Base-by-base conservation (phyloP, 805 yeast genomes). In the Wickerhamiella parazyma region DNA sequence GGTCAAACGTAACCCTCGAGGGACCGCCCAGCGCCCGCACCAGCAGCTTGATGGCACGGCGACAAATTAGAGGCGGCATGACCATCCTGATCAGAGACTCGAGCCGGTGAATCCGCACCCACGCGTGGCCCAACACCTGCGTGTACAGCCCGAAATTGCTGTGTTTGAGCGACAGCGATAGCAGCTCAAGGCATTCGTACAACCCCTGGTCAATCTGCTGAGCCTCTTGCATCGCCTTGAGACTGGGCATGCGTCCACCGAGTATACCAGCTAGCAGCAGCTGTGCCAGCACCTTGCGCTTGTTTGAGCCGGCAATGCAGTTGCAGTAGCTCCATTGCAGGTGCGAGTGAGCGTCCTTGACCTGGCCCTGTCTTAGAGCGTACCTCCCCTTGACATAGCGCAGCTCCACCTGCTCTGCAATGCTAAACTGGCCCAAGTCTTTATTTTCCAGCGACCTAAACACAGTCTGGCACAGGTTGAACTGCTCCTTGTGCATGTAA, bases 381-480 rank as follows among this genome's bases (percentile, higher is more conserved):
- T 41, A 79, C 36, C 73, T 65, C 3, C 60, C 56, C 18, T 52
- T 45, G 54, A 56, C 45, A 49, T 49, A 51, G 38, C 57, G 42
- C 49, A 51, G 49, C 51, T 56, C 55, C 36, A 57, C 55, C 34
- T 49, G 55, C 44, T 55, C 51, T 26, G 47, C 33, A 14, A 48
- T 21, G 4, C 52, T 48, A 33, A 44, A 48, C 10, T 42, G 29
- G 8, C 47, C 33, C 31, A 49, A n/a, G n/a, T 22, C 18, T 14
- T 45, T 21, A 1, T 52, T 6, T 73, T 84, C 34, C 67, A 84
- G 49, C 89, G 83, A 69, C 87, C 91, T 17, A 93, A 94, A 58
- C 87, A 84, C 62, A 76, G 82, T 20, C 74, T 84, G 61, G 59
- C 66, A 45, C 41, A 63, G 47, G 52, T 75, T 62, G 64, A 60